Evolutionary conservation across 192 early-diverging fungal species (phyloP).

Genomic region (Hyaloraphidium curvatum): DNA sequence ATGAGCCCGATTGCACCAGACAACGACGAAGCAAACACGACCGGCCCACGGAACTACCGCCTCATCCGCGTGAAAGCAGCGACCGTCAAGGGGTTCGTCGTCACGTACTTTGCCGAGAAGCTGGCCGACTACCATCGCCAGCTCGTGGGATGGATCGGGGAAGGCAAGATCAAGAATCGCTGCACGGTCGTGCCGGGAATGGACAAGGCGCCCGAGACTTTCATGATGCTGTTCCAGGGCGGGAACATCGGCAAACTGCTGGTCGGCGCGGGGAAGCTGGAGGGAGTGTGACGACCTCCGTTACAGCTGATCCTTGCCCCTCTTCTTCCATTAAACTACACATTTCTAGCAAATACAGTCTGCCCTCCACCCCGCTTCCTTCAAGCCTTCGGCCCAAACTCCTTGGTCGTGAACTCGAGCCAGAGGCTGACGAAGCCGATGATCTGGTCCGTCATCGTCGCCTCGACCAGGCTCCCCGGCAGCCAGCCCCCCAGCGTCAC

Average conservation of each 20-base stretch:
- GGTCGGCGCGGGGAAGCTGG: too few species aligned
- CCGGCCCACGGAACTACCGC: not conserved
- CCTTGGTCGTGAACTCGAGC: too few species aligned
- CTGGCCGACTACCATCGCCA: not conserved
- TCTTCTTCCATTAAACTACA: too few species aligned
- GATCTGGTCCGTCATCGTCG: too few species aligned
- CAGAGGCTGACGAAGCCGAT: too few species aligned
- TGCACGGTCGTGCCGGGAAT: not conserved
- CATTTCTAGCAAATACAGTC: too few species aligned
- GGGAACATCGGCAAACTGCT: conserved; percentile 1
- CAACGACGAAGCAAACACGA: not conserved
- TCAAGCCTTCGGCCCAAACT: too few species aligned
- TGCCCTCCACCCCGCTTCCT: too few species aligned
- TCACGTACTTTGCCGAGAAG: not conserved
- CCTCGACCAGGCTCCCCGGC: too few species aligned
- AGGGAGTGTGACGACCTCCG: too few species aligned
- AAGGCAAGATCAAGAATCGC: not conserved
- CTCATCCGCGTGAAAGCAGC: not conserved
- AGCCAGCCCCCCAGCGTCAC: too few species aligned
- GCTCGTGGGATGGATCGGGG: not conserved
- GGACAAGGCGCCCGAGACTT: not conserved
- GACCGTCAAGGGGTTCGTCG: not conserved
- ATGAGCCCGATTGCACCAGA: not conserved
- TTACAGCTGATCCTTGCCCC: too few species aligned
- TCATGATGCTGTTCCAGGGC: not conserved